Evolutionary conservation across 306 rosid genomes (phyloP).

Genomic region (Trifolium dubium): DNA sequence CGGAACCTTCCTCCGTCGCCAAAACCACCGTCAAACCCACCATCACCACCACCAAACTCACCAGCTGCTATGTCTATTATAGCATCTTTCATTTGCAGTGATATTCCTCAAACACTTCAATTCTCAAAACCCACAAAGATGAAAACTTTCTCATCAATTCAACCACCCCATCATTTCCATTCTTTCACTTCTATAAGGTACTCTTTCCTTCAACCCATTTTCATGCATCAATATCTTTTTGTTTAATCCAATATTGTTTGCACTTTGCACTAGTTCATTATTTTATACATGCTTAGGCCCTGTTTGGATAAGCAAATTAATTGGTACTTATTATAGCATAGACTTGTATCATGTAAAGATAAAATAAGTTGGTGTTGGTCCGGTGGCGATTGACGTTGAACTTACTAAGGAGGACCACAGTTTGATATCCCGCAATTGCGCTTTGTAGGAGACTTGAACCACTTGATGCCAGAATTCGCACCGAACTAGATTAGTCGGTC

Average conservation of each 20-base stretch:
- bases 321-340: not conserved
- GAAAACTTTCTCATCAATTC: slow-evolving; percentile 38
- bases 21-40: not conserved
- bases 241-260: not conserved
- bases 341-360: not conserved
- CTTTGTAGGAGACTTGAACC: too few species aligned
- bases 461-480: too few species aligned
- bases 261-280: slow-evolving; percentile 19
- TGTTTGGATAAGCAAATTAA: too few species aligned
- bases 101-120: not conserved
- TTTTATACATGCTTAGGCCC: not conserved
- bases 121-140: slow-evolving; percentile 1
- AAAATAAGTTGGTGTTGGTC: too few species aligned
- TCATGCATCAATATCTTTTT: not conserved
- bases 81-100: not conserved
- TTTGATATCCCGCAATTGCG: too few species aligned
- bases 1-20: not conserved
- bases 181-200: slow-evolving; percentile 40
- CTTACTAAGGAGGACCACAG: too few species aligned
- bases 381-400: too few species aligned
- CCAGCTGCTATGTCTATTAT: not conserved
- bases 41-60: not conserved
- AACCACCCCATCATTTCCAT: slow-evolving; percentile 34
- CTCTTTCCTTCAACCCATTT: not conserved
- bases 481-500: too few species aligned